Conservation (phyloP, 306 rosid species). For the Crotalaria pallida region DNA sequence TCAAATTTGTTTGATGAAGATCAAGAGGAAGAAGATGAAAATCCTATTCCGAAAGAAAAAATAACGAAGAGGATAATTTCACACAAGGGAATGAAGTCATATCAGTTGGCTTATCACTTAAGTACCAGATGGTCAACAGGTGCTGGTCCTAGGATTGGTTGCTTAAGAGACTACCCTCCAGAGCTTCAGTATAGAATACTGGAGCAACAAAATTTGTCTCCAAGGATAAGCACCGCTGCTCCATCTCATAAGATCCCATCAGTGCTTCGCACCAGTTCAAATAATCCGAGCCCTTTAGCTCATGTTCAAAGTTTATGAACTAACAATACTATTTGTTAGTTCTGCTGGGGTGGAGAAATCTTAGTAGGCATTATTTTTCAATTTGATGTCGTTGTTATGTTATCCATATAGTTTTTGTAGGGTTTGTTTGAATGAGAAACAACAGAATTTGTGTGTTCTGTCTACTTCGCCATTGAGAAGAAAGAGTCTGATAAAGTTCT, state of each 20-base stretch:
- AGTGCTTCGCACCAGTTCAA: conserved; percentile 23
- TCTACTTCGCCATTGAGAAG: neutral
- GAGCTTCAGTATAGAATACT: conserved; percentile 54
- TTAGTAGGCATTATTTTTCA: neutral
- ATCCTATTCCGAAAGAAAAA: conserved; percentile 40
- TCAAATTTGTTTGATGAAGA: conserved; percentile 47
- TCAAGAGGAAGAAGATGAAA: conserved; percentile 26
- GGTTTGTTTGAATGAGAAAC: neutral
- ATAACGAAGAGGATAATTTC: conserved; percentile 51
- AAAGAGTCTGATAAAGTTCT: neutral
- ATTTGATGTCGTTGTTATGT: neutral
- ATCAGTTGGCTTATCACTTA: conserved; percentile 56
- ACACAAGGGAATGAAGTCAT: conserved; percentile 56
- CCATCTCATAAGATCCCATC: conserved; percentile 9
- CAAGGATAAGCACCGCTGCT: conserved; percentile 20
- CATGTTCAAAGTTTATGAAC: neutral
- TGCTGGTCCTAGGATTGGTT: conserved; percentile 78
- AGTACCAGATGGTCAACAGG: conserved; percentile 69
- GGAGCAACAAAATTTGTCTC: conserved; percentile 55
- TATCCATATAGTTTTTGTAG: neutral
- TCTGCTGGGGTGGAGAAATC: neutral
- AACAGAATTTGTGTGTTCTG: neutral
- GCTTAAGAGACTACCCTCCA: conserved; percentile 73
- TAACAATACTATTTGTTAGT: neutral
- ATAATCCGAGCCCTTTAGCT: conserved; percentile 6